Percentiles rank a stretch among this genome's conserved stretches.
Evolutionary conservation across 2,329 filamentous ascomycete genomes (phyloP).

Genomic region (Rhinocladiella similis): DNA sequence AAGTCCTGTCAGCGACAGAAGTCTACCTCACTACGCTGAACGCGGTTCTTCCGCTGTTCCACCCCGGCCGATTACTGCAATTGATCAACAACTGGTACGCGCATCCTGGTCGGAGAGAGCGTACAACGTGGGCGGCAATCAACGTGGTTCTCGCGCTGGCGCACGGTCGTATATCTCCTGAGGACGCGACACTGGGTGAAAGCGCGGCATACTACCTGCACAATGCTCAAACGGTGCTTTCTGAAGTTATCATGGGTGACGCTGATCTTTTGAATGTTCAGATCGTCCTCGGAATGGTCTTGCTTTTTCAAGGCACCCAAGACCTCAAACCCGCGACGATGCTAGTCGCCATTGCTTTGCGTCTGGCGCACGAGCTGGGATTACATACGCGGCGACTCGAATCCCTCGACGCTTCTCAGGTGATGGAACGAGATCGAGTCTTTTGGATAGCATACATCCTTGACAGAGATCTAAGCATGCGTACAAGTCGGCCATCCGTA

Average conservation of each 20-base stretch:
- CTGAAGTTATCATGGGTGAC: constrained; percentile 30
- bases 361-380: constrained; percentile 21
- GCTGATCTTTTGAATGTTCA: constrained; percentile 34
- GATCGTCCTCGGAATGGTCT: constrained; percentile 34
- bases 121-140: constrained; percentile 34
- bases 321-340: constrained; percentile 32
- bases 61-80: constrained; percentile 10
- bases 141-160: constrained; percentile 35
- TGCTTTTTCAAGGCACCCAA: constrained; percentile 31
- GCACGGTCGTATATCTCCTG: constrained; percentile 15
- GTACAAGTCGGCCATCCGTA: constrained; percentile 42
- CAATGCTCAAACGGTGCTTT: constrained; percentile 33
- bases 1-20: constrained; percentile 14
- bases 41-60: constrained; percentile 21
- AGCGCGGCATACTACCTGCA: constrained; percentile 28
- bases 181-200: constrained; percentile 6
- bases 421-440: constrained; percentile 30
- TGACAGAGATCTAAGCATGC: constrained; percentile 47
- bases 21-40: constrained; percentile 16
- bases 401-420: constrained; percentile 11
- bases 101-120: constrained; percentile 19
- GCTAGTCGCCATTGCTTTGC: constrained; percentile 30
- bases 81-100: constrained; percentile 13
- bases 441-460: constrained; percentile 37
- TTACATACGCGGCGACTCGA: constrained; percentile 28